Base-by-base conservation (phyloP, 2,329 filamentous ascomycete species). In the Fusarium lyarnte region DNA sequence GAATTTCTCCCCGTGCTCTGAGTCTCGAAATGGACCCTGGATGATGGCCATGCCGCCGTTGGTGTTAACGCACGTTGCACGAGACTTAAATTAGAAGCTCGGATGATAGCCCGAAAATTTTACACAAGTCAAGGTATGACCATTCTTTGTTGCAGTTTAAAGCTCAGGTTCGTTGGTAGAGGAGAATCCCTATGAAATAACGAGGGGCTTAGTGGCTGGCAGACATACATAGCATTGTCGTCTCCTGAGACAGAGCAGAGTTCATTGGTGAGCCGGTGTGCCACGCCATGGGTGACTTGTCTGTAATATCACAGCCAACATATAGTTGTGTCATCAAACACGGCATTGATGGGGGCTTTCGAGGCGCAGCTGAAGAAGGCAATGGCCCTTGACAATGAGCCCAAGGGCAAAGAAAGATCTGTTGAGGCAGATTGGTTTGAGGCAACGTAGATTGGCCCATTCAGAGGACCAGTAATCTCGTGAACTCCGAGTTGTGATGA, bases 361-460 rank as follows among this genome's bases (percentile, higher is more conserved):
- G 58, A 63, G 69, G 58, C 52, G 64, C 42, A 66, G 69, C 58
- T 66, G 51, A 47, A 45, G 58, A 58, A 63, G 66, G 53, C 53
- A 45, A 49, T 49, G 52, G 39, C 46, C 62, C 59, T 59, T 61
- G 69, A 33, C 39, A 29, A 54, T 49, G 16, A n/a, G 43, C 27
- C 42, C 47, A 39, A 52, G 53, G 53, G 55, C 57, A 71, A 55
- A 31, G 45, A 69, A 58, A 57, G 49, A 33, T 33, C 35, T 38
- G n/a, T 27, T 53, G 36, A 38, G 47, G 54, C 31, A 64, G 53
- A 65, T 33, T 45, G 25, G 52, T 42, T 33, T 55, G 52, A 46
- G 38, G 27, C 52, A 36, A 39, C 41, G 38, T 63, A 35, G 53
- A 73, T 74, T 74, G 73, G 42, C 70, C 74, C 69, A 71, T 76